Conservation (phyloP, 208 protist species). For the Tritrichomonas foetus region DNA sequence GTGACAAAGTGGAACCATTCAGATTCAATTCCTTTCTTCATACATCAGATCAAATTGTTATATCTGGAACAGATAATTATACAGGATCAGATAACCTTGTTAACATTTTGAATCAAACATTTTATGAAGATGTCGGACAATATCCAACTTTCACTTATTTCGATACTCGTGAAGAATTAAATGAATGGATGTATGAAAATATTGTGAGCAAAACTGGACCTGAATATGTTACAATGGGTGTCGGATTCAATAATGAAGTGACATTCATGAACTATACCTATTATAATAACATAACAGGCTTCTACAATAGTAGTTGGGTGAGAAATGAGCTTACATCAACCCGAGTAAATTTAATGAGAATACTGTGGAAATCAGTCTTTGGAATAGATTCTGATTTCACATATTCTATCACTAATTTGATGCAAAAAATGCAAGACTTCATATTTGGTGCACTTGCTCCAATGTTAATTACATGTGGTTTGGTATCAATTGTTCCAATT, state of each 20-base stretch:
- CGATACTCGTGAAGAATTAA: background rate
- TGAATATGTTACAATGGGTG: too few relatives aligned
- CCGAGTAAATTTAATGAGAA: background rate
- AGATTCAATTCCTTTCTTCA: background rate
- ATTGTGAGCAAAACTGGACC: too few relatives aligned
- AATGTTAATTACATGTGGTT: background rate
- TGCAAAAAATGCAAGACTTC: background rate
- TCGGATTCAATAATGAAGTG: too few relatives aligned
- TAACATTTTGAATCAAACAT: background rate
- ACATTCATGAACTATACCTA: too few relatives aligned
- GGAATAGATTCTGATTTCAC: background rate
- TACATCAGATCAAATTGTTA: background rate
- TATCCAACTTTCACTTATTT: background rate
- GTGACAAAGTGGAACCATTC: background rate
- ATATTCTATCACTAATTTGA: background rate
- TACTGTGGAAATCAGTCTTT: background rate
- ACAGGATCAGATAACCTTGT: background rate
- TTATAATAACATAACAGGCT: background rate
- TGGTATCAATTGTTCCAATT: background rate
- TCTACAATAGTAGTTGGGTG: background rate
- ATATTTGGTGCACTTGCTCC: background rate
- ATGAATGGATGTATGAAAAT: background rate
- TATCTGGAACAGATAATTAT: background rate
- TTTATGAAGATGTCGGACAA: background rate
- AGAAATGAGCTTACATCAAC: background rate